Evolutionary conservation across 2,329 filamentous ascomycete genomes (phyloP).

Genomic region (Cladorrhinum sp.): DNA sequence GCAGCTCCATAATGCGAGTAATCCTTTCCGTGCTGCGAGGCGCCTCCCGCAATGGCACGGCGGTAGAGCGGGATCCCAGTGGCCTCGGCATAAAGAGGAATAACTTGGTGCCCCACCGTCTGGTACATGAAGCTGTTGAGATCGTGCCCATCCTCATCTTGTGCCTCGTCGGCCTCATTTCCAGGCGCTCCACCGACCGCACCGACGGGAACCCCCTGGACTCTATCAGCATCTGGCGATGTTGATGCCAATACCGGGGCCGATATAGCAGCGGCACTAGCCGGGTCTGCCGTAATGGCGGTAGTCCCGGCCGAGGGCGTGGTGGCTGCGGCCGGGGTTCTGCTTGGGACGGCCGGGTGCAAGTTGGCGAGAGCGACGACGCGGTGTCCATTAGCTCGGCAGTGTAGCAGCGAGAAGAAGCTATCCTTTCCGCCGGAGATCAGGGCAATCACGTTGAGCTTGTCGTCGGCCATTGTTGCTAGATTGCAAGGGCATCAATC

Average conservation of each 20-base stretch:
- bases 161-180: slow-evolving; percentile 32
- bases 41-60: slow-evolving; percentile 67
- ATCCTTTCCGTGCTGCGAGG: slow-evolving; percentile 67
- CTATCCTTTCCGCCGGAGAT: slow-evolving; percentile 98
- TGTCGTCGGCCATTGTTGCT: slow-evolving; percentile 28
- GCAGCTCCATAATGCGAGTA: slow-evolving; percentile 46
- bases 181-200: slow-evolving; percentile 10
- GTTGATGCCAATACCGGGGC: slow-evolving; percentile 6
- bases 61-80: slow-evolving; percentile 83
- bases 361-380: slow-evolving; percentile 89
- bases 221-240: slow-evolving; percentile 1
- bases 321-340: not conserved
- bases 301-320: slow-evolving; percentile 8
- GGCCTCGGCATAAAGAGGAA: slow-evolving; percentile 79
- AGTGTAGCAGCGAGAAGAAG: slow-evolving; percentile 89
- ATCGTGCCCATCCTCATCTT: slow-evolving; percentile 54
- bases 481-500: too few relatives aligned
- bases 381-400: slow-evolving; percentile 77
- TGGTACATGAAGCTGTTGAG: slow-evolving; percentile 99
- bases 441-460: slow-evolving; percentile 78
- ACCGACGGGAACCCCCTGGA: not conserved
- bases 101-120: slow-evolving; percentile 84
- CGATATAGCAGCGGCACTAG: slow-evolving; percentile 21
- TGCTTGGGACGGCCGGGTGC: too few relatives aligned
- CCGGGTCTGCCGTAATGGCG: slow-evolving; percentile 10